Evolutionary conservation across 352 stramenopile genomes (phyloP).

Genomic region (Phytophthora pluvialis): DNA sequence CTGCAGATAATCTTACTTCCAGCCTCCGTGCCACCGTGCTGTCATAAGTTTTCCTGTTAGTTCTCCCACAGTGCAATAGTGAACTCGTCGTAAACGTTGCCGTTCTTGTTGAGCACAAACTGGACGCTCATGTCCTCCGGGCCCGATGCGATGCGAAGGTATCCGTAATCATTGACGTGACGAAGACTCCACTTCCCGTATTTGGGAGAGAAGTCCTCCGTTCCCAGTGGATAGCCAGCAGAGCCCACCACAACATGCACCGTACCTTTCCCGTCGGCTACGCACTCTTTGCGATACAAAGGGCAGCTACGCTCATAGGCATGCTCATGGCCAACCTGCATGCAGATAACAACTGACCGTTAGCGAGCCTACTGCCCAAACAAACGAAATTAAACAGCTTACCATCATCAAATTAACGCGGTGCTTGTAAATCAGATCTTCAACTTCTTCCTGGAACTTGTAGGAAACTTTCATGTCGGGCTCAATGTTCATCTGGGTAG

Average conservation of each 20-base stretch:
- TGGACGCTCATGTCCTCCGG: constrained; percentile 54
- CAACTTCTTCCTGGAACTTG: constrained; percentile 88
- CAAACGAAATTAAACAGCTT: background rate
- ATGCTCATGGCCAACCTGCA: constrained; percentile 90
- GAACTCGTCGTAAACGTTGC: constrained; percentile 70
- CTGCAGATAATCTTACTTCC: constrained; percentile 3
- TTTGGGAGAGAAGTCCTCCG: constrained; percentile 54
- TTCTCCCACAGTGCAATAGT: constrained; percentile 40
- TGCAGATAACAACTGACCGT: constrained; percentile 3
- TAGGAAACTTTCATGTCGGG: constrained; percentile 68
- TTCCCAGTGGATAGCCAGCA: constrained; percentile 68
- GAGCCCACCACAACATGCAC: constrained; percentile 84
- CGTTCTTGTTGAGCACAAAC: constrained; percentile 77
- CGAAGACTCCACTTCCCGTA: constrained; percentile 74
- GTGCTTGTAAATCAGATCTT: constrained; percentile 85
- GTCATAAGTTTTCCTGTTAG: background rate
- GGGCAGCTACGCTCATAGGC: constrained; percentile 90
- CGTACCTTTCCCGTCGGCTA: constrained; percentile 53
- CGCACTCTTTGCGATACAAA: constrained; percentile 70
- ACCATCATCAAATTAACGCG: constrained; percentile 92
- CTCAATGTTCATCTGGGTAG: constrained; percentile 59
- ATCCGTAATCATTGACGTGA: constrained; percentile 73
- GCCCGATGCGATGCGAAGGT: constrained; percentile 57
- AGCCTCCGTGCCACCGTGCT: background rate
- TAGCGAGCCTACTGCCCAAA: constrained; percentile 5